Evolutionary conservation across 306 rosid species (phyloP).

Genomic region (Prinsepia uniflora): DNA sequence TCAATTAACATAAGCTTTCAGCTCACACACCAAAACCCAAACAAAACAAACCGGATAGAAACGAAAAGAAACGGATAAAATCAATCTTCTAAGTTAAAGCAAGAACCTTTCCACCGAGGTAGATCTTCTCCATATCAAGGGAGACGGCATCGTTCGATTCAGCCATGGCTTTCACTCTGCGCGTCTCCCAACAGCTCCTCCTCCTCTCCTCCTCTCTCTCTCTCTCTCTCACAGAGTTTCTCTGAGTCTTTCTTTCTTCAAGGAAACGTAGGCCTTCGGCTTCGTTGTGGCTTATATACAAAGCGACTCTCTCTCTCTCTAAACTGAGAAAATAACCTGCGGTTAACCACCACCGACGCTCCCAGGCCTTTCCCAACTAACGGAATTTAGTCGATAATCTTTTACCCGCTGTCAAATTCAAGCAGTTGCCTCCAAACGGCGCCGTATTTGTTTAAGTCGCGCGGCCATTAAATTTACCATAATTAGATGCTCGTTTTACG

Average conservation of each 20-base stretch:
- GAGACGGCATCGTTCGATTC: slow-evolving; percentile 68
- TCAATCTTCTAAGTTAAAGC: slow-evolving; percentile 15
- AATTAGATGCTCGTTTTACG: slow-evolving; percentile 16
- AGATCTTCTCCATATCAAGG: slow-evolving; percentile 79
- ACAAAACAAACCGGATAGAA: not conserved
- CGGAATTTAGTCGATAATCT: slow-evolving; percentile 11
- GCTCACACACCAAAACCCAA: not conserved
- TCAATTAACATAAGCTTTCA: not conserved
- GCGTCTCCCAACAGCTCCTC: slow-evolving; percentile 38
- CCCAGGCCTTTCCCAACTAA: slow-evolving; percentile 23
- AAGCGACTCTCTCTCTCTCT: slow-evolving; percentile 35
- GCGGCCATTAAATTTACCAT: not conserved
- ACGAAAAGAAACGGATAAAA: not conserved
- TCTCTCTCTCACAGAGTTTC: slow-evolving; percentile 7
- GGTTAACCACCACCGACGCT: slow-evolving; percentile 71
- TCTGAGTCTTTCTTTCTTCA: slow-evolving; percentile 20
- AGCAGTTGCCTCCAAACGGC: slow-evolving; percentile 2
- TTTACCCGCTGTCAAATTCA: slow-evolving; percentile 24
- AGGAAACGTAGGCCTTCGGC: slow-evolving; percentile 30
- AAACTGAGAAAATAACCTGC: slow-evolving; percentile 25
- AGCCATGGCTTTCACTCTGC: slow-evolving; percentile 58
- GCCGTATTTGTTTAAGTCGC: slow-evolving; percentile 13
- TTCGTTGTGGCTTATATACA: slow-evolving; percentile 62
- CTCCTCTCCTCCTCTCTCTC: slow-evolving; percentile 34
- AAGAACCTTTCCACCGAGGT: slow-evolving; percentile 89